Evolutionary conservation across 768 basidiomycete genomes (phyloP), one percentile per base, ranked within the genome.

Genomic region (Russula griseocarnosa): DNA sequence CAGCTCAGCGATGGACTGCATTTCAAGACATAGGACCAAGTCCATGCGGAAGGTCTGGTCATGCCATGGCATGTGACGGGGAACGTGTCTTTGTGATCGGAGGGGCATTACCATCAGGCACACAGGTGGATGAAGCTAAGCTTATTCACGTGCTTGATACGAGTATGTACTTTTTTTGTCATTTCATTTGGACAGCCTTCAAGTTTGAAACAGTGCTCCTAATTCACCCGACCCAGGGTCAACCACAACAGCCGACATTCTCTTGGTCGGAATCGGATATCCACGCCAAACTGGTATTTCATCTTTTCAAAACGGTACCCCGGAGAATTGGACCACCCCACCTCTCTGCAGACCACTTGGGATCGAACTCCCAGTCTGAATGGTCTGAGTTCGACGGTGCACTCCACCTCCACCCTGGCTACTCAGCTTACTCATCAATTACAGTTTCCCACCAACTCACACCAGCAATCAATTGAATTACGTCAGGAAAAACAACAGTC

Each of bases 1-100:
- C 72, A 98, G 96, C 94, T 75, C 91, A 94, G 71, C 82, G 96
- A 70, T 99, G 97, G 97, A 98, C 94, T 76, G 98, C 94, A 92
- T 98, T 98, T 80, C 94, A 97, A 75, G 97, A 98, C 72, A 98
- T 98, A 96, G 97, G 97, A 0, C 95, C 96, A 18, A 84, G 92
- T 18, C 97, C 97, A 0, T 86, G 81, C 44, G 91, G 93, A 2
- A 83, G 97, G 56, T 95, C 92, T 9, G 97, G 97, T 2, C 97
- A 99, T 75, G 91, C 95, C 22, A 96, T 99, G 94, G 92, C 95
- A 7, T 86, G 92, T 18, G 87, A 90, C 72, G 93, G 92, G 36
- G 83, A 87, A 55, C 84, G 87, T 66, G 91, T 99, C 5, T 91
- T 92, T 69, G 94, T 99, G 5, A 82, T 99, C 16, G 97, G 97